Percentiles rank a stretch among this genome's conserved stretches.
phyloP scores from a whole-genome alignment of 1,284 basidiomycete genomes.

The Melampsora larici-populina region DNA sequence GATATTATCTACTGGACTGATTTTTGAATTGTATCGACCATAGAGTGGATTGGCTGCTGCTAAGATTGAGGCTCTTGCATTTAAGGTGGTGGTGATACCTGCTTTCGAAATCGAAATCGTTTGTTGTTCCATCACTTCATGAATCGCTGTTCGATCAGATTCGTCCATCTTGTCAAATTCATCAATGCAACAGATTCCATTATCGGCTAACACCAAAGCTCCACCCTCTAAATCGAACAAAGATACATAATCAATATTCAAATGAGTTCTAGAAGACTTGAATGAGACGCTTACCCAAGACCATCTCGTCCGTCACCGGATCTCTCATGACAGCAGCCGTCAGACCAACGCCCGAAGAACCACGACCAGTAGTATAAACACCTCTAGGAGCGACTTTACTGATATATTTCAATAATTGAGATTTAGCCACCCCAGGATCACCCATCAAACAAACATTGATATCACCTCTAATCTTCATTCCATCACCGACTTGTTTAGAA shows the following conservation, averaged over 20 bases:
- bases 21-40: conserved; percentile 94
- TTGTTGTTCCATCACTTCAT: conserved; percentile 99
- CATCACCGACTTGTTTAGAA: conserved; percentile 88
- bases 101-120: conserved; percentile 99
- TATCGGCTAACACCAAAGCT: conserved; percentile 94
- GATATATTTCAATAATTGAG: conserved; percentile 95
- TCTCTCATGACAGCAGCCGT: conserved; percentile 99
- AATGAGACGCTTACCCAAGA: conserved; percentile 69
- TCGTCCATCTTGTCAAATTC: conserved; percentile 99
- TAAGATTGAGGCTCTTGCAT: conserved; percentile 96
- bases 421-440: conserved; percentile 99
- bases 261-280: background rate
- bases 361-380: conserved; percentile 96
- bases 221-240: conserved; percentile 73
- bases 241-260: conserved; percentile 1
- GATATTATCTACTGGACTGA: conserved; percentile 98
- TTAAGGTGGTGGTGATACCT: conserved; percentile 96
- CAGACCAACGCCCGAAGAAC: conserved; percentile 95
- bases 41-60: conserved; percentile 98
- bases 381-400: conserved; percentile 96
- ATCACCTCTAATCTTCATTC: conserved; percentile 98
- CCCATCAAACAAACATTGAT: conserved; percentile 99
- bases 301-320: conserved; percentile 99
- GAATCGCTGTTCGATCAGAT: conserved; percentile 92
- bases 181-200: conserved; percentile 99